These are phyloP conservation scores for Debaryomycetaceae sp. DNA, from an alignment of 1,139 yeast species.

Conservation along the genomic window DNA sequence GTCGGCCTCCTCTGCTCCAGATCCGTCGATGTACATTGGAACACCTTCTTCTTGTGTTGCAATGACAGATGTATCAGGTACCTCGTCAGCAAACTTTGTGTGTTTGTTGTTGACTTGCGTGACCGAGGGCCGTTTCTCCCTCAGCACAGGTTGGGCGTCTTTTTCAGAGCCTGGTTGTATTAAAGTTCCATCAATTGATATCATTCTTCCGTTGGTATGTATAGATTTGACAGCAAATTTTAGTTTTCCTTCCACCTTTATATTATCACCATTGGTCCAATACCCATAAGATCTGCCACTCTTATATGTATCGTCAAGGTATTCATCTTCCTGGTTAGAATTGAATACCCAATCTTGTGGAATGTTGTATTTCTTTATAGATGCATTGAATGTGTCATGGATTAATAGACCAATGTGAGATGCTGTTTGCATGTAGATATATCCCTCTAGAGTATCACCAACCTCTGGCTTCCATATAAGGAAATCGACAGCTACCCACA, in stretches of 20 bases:
- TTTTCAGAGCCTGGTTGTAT: conserved; percentile 57
- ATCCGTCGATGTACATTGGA: conserved; percentile 16
- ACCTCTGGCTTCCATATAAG: conserved; percentile 85
- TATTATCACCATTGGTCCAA: conserved; percentile 77
- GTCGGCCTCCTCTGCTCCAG: conserved; percentile 19
- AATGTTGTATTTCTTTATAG: conserved; percentile 78
- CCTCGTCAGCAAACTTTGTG: conserved; percentile 42
- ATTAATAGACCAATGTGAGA: conserved; percentile 89
- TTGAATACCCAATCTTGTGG: conserved; percentile 82
- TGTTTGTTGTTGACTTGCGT: conserved; percentile 24
- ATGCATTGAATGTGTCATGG: conserved; percentile 93
- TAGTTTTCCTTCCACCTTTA: conserved; percentile 76
- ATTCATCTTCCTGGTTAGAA: conserved; percentile 70
- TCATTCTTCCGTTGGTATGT: conserved; percentile 75
- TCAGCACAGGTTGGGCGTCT: conserved; percentile 51
- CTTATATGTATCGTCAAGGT: conserved; percentile 12
- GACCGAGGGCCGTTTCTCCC: conserved; percentile 26
- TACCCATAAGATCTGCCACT: conserved; percentile 65
- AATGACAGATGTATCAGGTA: conserved; percentile 18
- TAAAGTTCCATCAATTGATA: conserved; percentile 83
- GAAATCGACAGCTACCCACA: conserved; percentile 84
- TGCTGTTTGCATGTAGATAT: conserved; percentile 88
- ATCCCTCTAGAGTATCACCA: conserved; percentile 84
- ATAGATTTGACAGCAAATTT: conserved; percentile 69
- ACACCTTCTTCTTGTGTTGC: conserved; percentile 18